Evolutionary conservation across 208 protist species (phyloP).

Genomic region (Wallacemonas sp.): DNA sequence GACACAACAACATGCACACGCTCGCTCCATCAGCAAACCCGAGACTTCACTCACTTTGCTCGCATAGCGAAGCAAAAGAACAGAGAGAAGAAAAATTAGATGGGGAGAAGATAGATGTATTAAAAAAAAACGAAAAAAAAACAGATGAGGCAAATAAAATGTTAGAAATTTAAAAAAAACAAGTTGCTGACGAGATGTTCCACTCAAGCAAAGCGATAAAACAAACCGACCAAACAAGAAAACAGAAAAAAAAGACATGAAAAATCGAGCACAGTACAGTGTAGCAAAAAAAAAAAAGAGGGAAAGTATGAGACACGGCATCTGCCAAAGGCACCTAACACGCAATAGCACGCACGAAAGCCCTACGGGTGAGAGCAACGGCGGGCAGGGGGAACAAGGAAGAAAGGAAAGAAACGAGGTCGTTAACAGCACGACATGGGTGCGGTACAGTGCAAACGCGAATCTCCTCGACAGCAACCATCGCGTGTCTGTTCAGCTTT

Average conservation of each 20-base stretch:
- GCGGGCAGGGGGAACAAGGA: no score
- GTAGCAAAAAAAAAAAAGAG: conserved; percentile 17
- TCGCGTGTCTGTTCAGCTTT: no score
- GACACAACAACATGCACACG: no score
- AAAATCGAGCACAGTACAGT: neutral
- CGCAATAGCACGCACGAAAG: neutral
- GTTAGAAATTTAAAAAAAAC: conserved; percentile 1
- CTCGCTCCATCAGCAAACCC: no score
- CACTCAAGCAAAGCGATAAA: no score
- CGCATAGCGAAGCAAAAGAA: conserved; percentile 7
- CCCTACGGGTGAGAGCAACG: neutral
- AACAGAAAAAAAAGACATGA: conserved; percentile 6
- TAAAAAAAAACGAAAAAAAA: conserved; percentile 8
- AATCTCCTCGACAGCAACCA: no score
- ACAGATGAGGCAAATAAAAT: conserved; percentile 18
- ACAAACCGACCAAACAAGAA: conserved; percentile 4
- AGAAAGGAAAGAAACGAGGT: no score
- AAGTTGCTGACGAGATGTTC: no score
- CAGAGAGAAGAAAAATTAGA: conserved; percentile 10
- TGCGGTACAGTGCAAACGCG: no score
- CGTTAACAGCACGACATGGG: no score
- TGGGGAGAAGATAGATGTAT: neutral
- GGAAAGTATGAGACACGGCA: no score
- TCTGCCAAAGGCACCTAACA: no score
- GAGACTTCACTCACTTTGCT: neutral